phyloP scores from a whole-genome alignment of 495 filamentous ascomycete genomes.

The Penicillium bovifimosum region DNA sequence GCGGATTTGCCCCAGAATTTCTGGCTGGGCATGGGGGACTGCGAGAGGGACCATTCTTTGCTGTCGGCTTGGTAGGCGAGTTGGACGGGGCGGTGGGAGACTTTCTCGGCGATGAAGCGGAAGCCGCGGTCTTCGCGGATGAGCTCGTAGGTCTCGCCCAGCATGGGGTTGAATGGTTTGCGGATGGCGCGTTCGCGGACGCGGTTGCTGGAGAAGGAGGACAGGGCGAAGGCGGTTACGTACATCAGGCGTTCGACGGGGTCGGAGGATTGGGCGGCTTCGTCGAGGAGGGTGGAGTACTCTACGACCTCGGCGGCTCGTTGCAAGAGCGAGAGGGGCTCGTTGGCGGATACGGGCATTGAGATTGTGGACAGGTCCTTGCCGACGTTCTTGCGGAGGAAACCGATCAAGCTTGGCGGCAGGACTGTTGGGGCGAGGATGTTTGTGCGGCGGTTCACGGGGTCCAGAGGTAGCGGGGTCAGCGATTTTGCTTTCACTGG shows the following conservation, averaged over 20 bases:
- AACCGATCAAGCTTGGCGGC: constrained; percentile 87
- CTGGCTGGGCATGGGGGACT: constrained; percentile 81
- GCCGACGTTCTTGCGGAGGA: constrained; percentile 94
- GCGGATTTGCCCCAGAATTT: constrained; percentile 99
- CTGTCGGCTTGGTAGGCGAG: constrained; percentile 90
- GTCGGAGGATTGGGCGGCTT: constrained; percentile 54
- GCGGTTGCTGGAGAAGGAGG: constrained; percentile 69
- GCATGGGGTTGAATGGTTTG: constrained; percentile 97
- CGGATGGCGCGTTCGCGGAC: constrained; percentile 87
- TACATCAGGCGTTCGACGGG: constrained; percentile 68
- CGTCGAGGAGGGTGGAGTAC: constrained; percentile 78
- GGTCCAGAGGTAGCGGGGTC: constrained; percentile 66
- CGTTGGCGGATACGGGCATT: constrained; percentile 96
- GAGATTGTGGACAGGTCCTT: constrained; percentile 94
- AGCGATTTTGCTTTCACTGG: constrained; percentile 70
- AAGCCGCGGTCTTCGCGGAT: constrained; percentile 85
- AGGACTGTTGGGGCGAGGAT: constrained; percentile 65
- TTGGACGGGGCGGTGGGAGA: constrained; percentile 84
- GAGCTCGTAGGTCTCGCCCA: constrained; percentile 93
- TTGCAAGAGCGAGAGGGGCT: constrained; percentile 83
- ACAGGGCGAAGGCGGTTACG: constrained; percentile 86
- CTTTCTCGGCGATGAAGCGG: constrained; percentile 87
- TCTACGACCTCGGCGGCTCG: constrained; percentile 84
- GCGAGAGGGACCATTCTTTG: constrained; percentile 74
- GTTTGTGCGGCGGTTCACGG: constrained; percentile 61